phyloP scores from a whole-genome alignment of 2,329 filamentous ascomycete genomes.

The Ceratocystis albifundus region DNA sequence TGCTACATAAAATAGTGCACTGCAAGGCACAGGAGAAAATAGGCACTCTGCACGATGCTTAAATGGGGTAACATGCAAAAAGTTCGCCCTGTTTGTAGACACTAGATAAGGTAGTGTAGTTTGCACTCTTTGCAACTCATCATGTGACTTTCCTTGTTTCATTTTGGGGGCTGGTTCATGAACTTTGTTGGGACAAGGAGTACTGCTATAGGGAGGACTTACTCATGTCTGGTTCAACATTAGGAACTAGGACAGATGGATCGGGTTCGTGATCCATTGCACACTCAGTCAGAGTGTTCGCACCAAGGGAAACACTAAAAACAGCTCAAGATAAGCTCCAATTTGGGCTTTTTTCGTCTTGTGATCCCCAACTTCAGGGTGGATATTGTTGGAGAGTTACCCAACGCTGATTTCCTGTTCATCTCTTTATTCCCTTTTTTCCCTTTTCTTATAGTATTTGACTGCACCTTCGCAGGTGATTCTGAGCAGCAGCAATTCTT shows the following conservation, averaged over 20 bases:
- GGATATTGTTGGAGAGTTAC: no score
- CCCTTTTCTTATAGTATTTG: no score
- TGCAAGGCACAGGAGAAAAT: slow-evolving; percentile 19
- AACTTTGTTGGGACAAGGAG: slow-evolving; percentile 1
- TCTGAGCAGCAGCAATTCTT: background rate
- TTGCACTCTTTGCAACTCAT: background rate
- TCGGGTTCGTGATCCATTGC: background rate
- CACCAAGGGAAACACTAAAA: slow-evolving; percentile 7
- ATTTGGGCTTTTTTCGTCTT: background rate
- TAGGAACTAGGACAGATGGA: no score
- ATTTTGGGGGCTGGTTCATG: background rate
- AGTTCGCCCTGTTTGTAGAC: no score
- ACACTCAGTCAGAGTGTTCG: background rate
- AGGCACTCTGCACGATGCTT: slow-evolving; percentile 18
- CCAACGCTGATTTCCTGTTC: no score
- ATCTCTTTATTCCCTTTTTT: no score
- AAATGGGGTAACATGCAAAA: slow-evolving; percentile 2
- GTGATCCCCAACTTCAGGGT: background rate
- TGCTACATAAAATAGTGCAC: background rate
- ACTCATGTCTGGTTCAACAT: no score
- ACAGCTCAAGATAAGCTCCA: background rate
- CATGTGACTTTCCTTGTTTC: background rate
- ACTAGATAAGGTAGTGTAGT: no score
- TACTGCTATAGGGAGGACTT: background rate
- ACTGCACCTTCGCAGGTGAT: background rate